phyloP scores from a whole-genome alignment of 768 basidiomycete genomes.

The Calocera cornea region DNA sequence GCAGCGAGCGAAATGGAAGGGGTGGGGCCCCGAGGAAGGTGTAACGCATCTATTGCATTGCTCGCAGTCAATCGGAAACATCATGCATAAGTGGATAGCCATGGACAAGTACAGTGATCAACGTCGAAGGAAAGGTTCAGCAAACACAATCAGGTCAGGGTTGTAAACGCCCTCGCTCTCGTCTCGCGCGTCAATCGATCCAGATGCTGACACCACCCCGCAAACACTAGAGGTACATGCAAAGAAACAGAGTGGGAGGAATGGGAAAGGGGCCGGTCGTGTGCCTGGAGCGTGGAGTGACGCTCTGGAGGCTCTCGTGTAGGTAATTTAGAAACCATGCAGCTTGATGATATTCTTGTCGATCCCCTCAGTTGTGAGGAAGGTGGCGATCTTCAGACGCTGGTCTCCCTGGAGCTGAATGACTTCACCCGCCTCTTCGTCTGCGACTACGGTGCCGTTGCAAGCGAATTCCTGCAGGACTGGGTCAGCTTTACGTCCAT shows the following conservation, averaged over 20 bases:
- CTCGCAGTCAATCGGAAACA: neutral
- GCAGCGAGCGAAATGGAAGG: neutral
- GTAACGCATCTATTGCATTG: neutral
- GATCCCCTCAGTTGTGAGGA: conserved; percentile 74
- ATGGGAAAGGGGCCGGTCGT: neutral
- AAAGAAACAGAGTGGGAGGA: neutral
- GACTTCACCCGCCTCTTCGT: conserved; percentile 91
- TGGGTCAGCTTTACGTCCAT: no score
- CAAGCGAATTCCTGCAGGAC: conserved; percentile 78
- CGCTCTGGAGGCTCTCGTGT: neutral
- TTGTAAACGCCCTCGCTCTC: conserved; percentile 2
- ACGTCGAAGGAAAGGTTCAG: conserved; percentile 2
- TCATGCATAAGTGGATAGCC: neutral
- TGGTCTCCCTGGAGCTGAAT: conserved; percentile 99
- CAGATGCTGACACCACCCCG: neutral
- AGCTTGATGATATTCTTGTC: conserved; percentile 67
- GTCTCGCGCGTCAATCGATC: conserved; percentile 3
- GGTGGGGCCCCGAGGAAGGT: neutral
- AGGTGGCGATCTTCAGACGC: conserved; percentile 73
- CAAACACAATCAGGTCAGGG: conserved; percentile 1
- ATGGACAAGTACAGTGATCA: conserved; percentile 6
- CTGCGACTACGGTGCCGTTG: conserved; percentile 92
- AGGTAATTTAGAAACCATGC: conserved; percentile 58
- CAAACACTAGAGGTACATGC: conserved; percentile 5
- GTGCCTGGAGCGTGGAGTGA: neutral